A percentile compares a stretch with the other conserved stretches of the same genome.
Evolutionary conservation across 2,329 filamentous ascomycete species (phyloP).

Genomic region (Periconia macrospinosa): DNA sequence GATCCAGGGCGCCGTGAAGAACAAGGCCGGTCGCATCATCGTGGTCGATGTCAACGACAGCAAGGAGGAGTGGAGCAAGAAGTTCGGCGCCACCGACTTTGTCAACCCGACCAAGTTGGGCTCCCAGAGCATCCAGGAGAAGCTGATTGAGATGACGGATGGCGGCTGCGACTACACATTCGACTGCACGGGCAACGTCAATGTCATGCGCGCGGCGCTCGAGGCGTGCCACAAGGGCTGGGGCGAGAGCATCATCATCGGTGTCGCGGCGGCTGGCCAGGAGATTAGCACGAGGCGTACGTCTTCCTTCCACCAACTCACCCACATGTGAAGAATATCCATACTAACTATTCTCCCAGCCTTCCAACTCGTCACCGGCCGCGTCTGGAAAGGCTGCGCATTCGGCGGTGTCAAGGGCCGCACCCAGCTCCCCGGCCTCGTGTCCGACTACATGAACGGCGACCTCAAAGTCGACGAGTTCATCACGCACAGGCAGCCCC

Average conservation of each 20-base stretch:
- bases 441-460: conserved; percentile 85
- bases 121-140: conserved; percentile 80
- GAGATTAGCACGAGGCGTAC: conserved; percentile 92
- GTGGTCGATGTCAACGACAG: conserved; percentile 79
- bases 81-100: conserved; percentile 96
- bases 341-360: conserved; percentile 54
- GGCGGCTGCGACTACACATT: conserved; percentile 99
- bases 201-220: conserved; percentile 91
- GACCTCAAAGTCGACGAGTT: conserved; percentile 98
- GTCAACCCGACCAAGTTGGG: conserved; percentile 78
- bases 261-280: conserved; percentile 93
- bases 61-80: conserved; percentile 90
- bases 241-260: conserved; percentile 97
- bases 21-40: conserved; percentile 78
- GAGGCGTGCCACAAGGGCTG: conserved; percentile 99
- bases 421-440: conserved; percentile 82
- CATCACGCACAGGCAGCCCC: conserved; percentile 90
- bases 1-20: conserved; percentile 87
- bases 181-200: conserved; percentile 96
- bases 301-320: too few relatives aligned
- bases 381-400: conserved; percentile 96
- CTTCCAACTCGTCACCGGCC: conserved; percentile 97
- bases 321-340: conserved; percentile 6
- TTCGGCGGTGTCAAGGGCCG: conserved; percentile 99
- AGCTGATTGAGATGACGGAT: conserved; percentile 96